Conservation (phyloP, 495 filamentous ascomycete species). For the Xylaria acuta region DNA sequence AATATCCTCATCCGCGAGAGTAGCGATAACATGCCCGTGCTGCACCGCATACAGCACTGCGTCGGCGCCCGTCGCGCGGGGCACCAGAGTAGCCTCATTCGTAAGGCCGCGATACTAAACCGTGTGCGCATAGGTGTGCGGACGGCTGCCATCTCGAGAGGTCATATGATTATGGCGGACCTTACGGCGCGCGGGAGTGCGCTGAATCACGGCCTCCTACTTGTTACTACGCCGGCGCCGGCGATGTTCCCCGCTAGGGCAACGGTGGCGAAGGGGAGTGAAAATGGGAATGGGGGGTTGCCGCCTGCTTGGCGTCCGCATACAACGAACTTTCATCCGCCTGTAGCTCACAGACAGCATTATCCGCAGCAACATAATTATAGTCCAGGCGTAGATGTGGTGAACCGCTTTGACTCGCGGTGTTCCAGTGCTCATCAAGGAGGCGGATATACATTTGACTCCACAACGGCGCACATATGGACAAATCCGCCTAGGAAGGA, state of each 20-base stretch:
- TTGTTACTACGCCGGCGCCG: slow-evolving; percentile 32
- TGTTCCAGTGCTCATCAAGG: background rate
- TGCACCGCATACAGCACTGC: slow-evolving; percentile 62
- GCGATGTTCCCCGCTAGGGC: slow-evolving; percentile 20
- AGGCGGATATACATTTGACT: background rate
- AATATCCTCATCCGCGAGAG: slow-evolving; percentile 68
- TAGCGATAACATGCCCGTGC: slow-evolving; percentile 49
- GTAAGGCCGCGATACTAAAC: slow-evolving; percentile 64
- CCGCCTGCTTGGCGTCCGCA: slow-evolving; percentile 34
- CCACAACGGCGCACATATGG: background rate
- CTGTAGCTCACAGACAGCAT: background rate
- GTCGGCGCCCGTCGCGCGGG: slow-evolving; percentile 13
- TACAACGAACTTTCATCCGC: slow-evolving; percentile 30
- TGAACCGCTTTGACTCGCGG: background rate
- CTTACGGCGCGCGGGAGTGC: slow-evolving; percentile 35
- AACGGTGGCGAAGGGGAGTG: background rate
- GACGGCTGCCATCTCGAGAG: slow-evolving; percentile 35
- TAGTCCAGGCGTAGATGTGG: background rate
- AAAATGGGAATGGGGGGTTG: background rate
- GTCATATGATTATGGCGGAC: slow-evolving; percentile 35
- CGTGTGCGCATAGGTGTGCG: slow-evolving; percentile 50
- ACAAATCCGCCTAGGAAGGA: background rate
- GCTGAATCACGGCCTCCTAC: slow-evolving; percentile 34
- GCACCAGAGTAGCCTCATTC: slow-evolving; percentile 44
- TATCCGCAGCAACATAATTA: background rate